These are phyloP conservation scores for Penicillium aurantiogriseum DNA, from an alignment of 2,329 filamentous ascomycete genomes.

Conservation along the genomic window DNA sequence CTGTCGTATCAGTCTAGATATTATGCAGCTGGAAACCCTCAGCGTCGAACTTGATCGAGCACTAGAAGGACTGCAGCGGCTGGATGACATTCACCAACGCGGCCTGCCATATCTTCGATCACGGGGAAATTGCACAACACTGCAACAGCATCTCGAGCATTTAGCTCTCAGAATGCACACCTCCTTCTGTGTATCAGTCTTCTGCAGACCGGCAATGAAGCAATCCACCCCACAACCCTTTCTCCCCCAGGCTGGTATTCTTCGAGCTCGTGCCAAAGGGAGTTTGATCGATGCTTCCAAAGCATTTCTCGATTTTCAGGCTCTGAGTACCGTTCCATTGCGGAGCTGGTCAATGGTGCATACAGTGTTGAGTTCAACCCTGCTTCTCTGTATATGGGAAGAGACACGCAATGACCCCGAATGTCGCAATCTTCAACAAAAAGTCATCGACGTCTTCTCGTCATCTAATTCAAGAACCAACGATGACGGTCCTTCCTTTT, in stretches of 20 bases:
- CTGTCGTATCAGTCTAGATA: conserved; percentile 27
- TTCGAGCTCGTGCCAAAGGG: conserved; percentile 25
- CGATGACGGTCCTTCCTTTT: conserved; percentile 10
- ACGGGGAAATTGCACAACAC: conserved; percentile 34
- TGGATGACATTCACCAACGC: conserved; percentile 48
- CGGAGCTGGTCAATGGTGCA: conserved; percentile 38
- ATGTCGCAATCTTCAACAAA: conserved; percentile 31
- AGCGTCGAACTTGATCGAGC: conserved; percentile 13
- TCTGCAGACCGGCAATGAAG: conserved; percentile 57
- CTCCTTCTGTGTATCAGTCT: conserved; percentile 54
- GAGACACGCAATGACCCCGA: conserved; percentile 31
- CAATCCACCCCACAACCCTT: conserved; percentile 8
- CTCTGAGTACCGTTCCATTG: conserved; percentile 31
- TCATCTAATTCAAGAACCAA: conserved; percentile 13
- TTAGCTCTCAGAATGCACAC: conserved; percentile 52
- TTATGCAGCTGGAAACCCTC: conserved; percentile 47
- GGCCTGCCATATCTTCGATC: conserved; percentile 52
- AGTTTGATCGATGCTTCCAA: conserved; percentile 30
- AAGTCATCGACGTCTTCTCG: conserved; percentile 33
- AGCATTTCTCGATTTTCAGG: conserved; percentile 35
- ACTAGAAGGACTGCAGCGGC: conserved; percentile 40
- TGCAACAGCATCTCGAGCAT: conserved; percentile 54
- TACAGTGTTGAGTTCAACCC: conserved; percentile 34
- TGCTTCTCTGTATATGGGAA: conserved; percentile 37
- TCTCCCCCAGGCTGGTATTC: conserved; percentile 5